These are phyloP conservation scores for Ascosphaera acerosa DNA, from an alignment of 2,329 filamentous ascomycete genomes.

Conservation along the genomic window DNA sequence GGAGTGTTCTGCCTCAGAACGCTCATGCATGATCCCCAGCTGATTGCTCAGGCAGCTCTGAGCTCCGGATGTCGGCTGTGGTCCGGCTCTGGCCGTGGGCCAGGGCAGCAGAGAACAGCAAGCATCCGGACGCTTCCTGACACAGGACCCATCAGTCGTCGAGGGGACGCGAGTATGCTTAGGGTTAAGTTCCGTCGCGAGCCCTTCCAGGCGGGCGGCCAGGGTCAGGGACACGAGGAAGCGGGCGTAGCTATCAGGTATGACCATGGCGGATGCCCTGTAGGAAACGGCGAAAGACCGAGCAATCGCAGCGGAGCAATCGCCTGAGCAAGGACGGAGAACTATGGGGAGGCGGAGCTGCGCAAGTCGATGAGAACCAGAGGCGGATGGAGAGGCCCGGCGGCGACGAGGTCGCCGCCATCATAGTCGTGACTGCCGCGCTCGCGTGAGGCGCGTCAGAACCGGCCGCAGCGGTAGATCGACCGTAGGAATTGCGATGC, in stretches of 20 bases:
- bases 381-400: background rate
- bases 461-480: no score
- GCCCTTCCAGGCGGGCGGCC: constrained; percentile 28
- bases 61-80: constrained; percentile 10
- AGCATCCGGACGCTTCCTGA: constrained; percentile 6
- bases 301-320: constrained; percentile 16
- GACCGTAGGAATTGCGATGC: no score
- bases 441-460: no score
- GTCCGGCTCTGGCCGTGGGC: background rate
- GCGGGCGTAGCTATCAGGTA: constrained; percentile 7
- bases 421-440: no score
- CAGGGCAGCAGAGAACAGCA: background rate
- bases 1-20: no score
- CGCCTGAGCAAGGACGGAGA: constrained; percentile 25
- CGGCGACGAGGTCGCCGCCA: background rate
- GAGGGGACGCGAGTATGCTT: constrained; percentile 24
- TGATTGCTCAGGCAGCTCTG: constrained; percentile 18
- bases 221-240: constrained; percentile 6
- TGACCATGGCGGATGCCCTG: constrained; percentile 16
- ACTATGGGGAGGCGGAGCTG: constrained; percentile 48
- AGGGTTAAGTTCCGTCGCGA: constrained; percentile 91
- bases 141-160: constrained; percentile 16
- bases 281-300: constrained; percentile 95
- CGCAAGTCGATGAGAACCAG: constrained; percentile 1
- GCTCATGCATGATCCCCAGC: no score